These are phyloP conservation scores for Penicillium subrubescens DNA, from an alignment of 495 filamentous ascomycete genomes.

Conservation along the genomic window DNA sequence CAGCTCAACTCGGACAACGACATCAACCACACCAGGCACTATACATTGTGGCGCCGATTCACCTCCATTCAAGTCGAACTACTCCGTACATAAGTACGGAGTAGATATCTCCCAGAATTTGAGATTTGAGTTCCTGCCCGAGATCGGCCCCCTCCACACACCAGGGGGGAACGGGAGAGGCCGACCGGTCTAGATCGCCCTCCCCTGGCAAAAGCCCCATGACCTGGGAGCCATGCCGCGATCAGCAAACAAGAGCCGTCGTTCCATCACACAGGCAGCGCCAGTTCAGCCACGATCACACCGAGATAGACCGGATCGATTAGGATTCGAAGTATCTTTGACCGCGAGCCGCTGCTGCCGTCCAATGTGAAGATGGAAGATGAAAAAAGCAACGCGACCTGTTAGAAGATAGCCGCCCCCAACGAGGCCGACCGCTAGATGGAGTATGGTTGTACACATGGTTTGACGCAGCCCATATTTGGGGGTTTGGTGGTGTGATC, in stretches of 20 bases:
- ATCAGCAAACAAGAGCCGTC: slow-evolving; percentile 24
- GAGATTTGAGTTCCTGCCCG: neutral
- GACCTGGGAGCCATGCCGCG: slow-evolving; percentile 11
- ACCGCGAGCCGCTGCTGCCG: slow-evolving; percentile 26
- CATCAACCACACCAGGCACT: neutral
- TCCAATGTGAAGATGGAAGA: slow-evolving; percentile 5
- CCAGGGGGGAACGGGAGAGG: neutral
- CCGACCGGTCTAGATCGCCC: slow-evolving; percentile 11
- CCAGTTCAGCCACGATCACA: slow-evolving; percentile 31
- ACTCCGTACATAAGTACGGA: too few species aligned
- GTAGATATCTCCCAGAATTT: neutral
- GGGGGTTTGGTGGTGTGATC: slow-evolving; percentile 1
- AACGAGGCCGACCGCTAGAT: neutral
- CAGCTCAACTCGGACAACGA: neutral
- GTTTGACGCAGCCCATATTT: slow-evolving; percentile 6
- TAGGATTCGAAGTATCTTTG: slow-evolving; percentile 20
- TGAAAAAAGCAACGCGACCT: slow-evolving; percentile 24
- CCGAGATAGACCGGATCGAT: slow-evolving; percentile 18
- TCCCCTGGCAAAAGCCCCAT: slow-evolving; percentile 12
- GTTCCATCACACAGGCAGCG: slow-evolving; percentile 13
- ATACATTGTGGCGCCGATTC: neutral
- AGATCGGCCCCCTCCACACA: neutral
- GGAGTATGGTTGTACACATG: slow-evolving; percentile 8
- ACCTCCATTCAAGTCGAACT: neutral
- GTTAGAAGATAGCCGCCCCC: slow-evolving; percentile 28